phyloP scores from a whole-genome alignment of 441 rosid genomes.

The Macaranga tanarius region DNA sequence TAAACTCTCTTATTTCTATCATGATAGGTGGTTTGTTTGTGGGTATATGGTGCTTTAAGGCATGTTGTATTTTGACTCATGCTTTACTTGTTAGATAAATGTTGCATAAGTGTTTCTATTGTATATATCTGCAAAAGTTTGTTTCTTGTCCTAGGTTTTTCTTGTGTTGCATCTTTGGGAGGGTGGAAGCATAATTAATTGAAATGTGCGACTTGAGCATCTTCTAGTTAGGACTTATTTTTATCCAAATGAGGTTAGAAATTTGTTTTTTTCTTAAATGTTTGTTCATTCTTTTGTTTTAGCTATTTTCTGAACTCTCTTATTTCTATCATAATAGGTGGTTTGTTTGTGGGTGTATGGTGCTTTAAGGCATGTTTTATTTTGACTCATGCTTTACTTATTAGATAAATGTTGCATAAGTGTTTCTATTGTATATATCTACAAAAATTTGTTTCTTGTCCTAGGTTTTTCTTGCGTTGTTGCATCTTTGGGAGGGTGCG shows the following conservation, averaged over 20 bases:
- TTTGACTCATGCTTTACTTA: background rate
- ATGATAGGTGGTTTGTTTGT: background rate
- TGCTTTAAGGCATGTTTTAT: background rate
- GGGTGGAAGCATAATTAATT: too few relatives aligned
- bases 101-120: background rate
- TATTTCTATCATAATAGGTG: background rate
- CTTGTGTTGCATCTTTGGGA: too few relatives aligned
- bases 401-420: background rate
- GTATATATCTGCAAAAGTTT: background rate
- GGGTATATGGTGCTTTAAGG: background rate
- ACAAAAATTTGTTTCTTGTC: background rate
- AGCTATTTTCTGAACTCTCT: background rate
- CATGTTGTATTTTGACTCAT: background rate
- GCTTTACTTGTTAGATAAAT: background rate
- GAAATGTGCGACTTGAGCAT: conserved; percentile 95
- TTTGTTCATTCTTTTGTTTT: background rate
- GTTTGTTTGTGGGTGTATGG: background rate
- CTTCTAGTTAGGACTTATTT: conserved; percentile 94
- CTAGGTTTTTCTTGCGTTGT: background rate
- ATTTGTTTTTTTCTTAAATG: background rate
- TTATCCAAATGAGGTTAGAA: conserved; percentile 91
- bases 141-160: background rate
- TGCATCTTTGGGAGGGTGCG: background rate
- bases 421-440: background rate
- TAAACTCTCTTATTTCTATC: background rate